Conservation (phyloP, 768 basidiomycete species). For the Hericium rajendrae region DNA sequence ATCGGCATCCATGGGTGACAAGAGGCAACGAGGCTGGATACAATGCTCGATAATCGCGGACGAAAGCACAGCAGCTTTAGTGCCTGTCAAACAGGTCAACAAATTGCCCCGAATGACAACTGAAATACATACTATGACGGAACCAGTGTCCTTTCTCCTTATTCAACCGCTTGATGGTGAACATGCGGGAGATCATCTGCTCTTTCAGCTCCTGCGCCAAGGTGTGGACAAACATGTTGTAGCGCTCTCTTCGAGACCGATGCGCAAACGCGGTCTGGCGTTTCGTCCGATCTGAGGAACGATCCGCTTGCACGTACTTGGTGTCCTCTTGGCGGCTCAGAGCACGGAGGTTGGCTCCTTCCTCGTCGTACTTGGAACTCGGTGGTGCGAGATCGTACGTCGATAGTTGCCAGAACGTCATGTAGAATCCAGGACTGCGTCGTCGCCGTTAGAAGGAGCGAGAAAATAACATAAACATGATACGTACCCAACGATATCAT, state of each 20-base stretch:
- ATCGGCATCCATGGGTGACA: conserved; percentile 97
- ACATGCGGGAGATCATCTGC: conserved; percentile 60
- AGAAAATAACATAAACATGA: neutral
- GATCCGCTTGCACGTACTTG: conserved; percentile 55
- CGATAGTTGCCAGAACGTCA: conserved; percentile 95
- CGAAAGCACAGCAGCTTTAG: conserved; percentile 42
- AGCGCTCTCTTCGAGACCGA: conserved; percentile 55
- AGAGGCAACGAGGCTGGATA: conserved; percentile 80
- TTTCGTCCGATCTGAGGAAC: conserved; percentile 55
- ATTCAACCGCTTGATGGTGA: conserved; percentile 66
- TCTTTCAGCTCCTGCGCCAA: conserved; percentile 67
- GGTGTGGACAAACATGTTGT: conserved; percentile 46
- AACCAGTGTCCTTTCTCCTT: conserved; percentile 84
- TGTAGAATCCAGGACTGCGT: conserved; percentile 78
- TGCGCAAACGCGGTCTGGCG: conserved; percentile 48
- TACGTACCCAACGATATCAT: conserved; percentile 63
- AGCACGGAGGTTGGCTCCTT: conserved; percentile 48
- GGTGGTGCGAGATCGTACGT: conserved; percentile 85
- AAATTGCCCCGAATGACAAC: neutral
- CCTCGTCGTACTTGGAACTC: conserved; percentile 67
- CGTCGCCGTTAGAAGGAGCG: neutral
- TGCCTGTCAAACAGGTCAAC: conserved; percentile 21
- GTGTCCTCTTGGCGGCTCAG: conserved; percentile 63
- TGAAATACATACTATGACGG: conserved; percentile 38
- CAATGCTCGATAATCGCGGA: conserved; percentile 78